Conservation (phyloP, 116 monocot species). For the Dioscorea cayenensis region DNA sequence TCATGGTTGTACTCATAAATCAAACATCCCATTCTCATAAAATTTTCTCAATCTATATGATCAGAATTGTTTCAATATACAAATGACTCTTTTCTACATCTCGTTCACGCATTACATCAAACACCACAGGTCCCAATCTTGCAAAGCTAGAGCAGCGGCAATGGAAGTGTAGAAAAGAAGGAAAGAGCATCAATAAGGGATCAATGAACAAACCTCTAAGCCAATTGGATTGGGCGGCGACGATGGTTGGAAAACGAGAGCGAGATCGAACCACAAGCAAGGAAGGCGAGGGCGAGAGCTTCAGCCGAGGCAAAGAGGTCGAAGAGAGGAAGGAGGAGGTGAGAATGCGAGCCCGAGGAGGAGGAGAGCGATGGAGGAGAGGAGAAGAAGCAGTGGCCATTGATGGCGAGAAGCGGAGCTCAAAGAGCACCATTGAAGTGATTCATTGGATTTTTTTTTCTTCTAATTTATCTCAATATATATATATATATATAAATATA, state of each 20-base stretch:
- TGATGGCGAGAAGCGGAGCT: background rate
- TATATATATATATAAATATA: too few relatives aligned
- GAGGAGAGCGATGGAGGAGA: constrained; percentile 1
- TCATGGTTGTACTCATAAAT: too few relatives aligned
- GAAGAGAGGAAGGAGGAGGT: constrained; percentile 5
- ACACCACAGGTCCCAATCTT: background rate
- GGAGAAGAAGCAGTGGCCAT: background rate
- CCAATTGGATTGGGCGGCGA: constrained; percentile 37
- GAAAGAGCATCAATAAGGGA: background rate
- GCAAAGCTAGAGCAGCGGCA: constrained; percentile 3
- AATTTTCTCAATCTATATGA: too few relatives aligned
- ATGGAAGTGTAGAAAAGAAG: background rate
- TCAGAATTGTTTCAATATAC: background rate
- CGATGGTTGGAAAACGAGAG: constrained; percentile 10
- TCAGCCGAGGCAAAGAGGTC: background rate
- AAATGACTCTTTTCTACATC: background rate
- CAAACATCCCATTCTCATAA: too few relatives aligned
- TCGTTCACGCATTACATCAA: background rate
- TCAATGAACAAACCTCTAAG: constrained; percentile 29
- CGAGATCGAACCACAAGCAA: background rate
- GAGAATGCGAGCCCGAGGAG: background rate
- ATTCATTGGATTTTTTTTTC: too few relatives aligned
- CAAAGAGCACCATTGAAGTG: too few relatives aligned
- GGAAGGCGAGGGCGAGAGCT: background rate
- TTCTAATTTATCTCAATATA: too few relatives aligned